phyloP scores from a whole-genome alignment of 1,139 yeast genomes.

The Saccharomycopsis hybrid region DNA sequence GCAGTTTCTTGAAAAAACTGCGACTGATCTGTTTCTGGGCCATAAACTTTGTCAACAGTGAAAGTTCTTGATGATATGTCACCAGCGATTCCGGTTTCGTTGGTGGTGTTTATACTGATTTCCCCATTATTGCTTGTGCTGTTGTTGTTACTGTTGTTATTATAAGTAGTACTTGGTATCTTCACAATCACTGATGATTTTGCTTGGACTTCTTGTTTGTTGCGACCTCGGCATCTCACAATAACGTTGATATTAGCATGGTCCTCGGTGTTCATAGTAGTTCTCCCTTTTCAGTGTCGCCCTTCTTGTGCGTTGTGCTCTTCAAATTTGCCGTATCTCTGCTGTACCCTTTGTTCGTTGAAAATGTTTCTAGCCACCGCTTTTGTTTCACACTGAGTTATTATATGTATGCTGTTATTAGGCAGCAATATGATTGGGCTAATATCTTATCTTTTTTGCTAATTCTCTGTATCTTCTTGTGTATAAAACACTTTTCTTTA shows the following conservation, averaged over 20 bases:
- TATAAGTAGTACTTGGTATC: constrained; percentile 29
- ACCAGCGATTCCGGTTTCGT: constrained; percentile 37
- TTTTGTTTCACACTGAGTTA: too few species aligned
- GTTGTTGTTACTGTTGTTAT: constrained; percentile 21
- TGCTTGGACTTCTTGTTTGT: constrained; percentile 58
- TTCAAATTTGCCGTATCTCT: too few species aligned
- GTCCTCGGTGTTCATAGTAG: too few species aligned
- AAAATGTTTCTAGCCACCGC: too few species aligned
- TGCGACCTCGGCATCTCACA: constrained; percentile 84
- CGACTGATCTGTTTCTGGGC: constrained; percentile 62
- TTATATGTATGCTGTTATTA: too few species aligned
- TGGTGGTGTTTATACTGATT: constrained; percentile 35
- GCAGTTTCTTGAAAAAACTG: constrained; percentile 57
- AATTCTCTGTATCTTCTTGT: too few species aligned
- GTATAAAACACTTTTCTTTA: too few species aligned
- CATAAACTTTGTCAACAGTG: constrained; percentile 68
- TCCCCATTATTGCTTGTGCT: constrained; percentile 33
- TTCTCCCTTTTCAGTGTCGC: too few species aligned
- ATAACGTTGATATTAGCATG: constrained; percentile 64
- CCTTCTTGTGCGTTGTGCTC: too few species aligned
- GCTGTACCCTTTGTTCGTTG: too few species aligned
- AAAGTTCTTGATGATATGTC: constrained; percentile 43
- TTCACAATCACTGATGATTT: constrained; percentile 72
- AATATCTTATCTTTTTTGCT: too few species aligned
- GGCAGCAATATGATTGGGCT: too few species aligned